Percentiles rank a stretch among this genome's conserved stretches.
Conservation (phyloP, 805 yeast genomes). For the Lachancea dasiensis region DNA sequence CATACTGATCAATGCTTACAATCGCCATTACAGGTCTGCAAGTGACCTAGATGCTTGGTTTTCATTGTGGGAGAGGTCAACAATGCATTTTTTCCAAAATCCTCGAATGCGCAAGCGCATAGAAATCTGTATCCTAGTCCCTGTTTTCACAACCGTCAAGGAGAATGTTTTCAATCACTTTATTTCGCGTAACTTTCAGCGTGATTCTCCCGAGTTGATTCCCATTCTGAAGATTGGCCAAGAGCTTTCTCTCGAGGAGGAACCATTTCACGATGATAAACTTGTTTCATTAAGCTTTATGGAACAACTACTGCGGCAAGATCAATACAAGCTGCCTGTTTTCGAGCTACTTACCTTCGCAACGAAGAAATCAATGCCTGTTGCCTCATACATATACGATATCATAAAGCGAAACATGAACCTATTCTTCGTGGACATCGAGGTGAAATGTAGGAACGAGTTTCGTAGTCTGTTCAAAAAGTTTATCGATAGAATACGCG, state of each 20-base stretch:
- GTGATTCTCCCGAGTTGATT: slow-evolving; percentile 37
- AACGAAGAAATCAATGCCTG: slow-evolving; percentile 53
- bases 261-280: slow-evolving; percentile 39
- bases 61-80: slow-evolving; percentile 42
- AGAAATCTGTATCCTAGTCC: slow-evolving; percentile 56
- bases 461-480: slow-evolving; percentile 56
- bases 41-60: slow-evolving; percentile 38
- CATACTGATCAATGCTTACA: slow-evolving; percentile 34
- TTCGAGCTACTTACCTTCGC: slow-evolving; percentile 58
- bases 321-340: slow-evolving; percentile 43
- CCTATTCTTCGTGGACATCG: slow-evolving; percentile 54
- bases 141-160: slow-evolving; percentile 47
- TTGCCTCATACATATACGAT: slow-evolving; percentile 41
- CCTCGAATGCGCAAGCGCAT: slow-evolving; percentile 40
- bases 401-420: slow-evolving; percentile 41
- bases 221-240: slow-evolving; percentile 61
- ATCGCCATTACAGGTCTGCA: slow-evolving; percentile 21
- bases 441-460: slow-evolving; percentile 62
- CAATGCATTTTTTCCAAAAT: slow-evolving; percentile 33
- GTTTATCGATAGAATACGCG: slow-evolving; percentile 60
- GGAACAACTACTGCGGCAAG: slow-evolving; percentile 40
- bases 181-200: slow-evolving; percentile 11
- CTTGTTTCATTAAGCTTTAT: slow-evolving; percentile 33
- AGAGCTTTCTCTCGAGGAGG: slow-evolving; percentile 46
- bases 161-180: slow-evolving; percentile 39